These are phyloP conservation scores for Ganoderma lucidum DNA, from an alignment of 1,284 basidiomycete genomes.

Conservation along the genomic window DNA sequence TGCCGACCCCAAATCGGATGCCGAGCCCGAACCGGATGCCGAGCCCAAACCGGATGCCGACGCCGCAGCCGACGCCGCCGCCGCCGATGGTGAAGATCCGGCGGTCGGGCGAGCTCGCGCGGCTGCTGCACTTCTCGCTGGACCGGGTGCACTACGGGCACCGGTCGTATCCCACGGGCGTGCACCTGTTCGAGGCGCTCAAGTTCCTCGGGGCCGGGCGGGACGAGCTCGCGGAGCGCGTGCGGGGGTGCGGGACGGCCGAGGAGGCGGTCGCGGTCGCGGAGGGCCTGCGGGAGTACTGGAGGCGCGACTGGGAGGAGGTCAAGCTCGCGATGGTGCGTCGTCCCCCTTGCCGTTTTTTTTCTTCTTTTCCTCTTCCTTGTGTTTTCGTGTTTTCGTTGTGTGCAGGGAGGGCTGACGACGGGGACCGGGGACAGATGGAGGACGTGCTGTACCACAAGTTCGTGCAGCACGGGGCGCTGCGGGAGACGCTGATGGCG, in stretches of 20 bases:
- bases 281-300: constrained; percentile 46
- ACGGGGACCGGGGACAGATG: constrained; percentile 52
- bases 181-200: constrained; percentile 73
- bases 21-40: background rate
- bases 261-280: constrained; percentile 59
- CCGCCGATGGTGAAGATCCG: constrained; percentile 29
- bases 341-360: no score
- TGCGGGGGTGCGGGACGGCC: constrained; percentile 53
- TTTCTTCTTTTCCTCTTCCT: no score
- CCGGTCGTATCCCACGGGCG: constrained; percentile 64
- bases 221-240: constrained; percentile 59
- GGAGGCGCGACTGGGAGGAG: constrained; percentile 60
- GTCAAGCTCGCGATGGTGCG: constrained; percentile 58
- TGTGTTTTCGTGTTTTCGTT: background rate
- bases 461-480: constrained; percentile 63
- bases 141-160: constrained; percentile 60
- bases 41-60: constrained; percentile 6
- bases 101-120: constrained; percentile 38
- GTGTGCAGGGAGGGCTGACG: constrained; percentile 5
- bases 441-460: constrained; percentile 67
- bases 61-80: constrained; percentile 9
- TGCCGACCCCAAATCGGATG: no score
- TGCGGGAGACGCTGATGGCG: constrained; percentile 54
- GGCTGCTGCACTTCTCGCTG: constrained; percentile 66
- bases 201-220: constrained; percentile 58